Conservation (phyloP, 2,329 filamentous ascomycete species). For the Penicillium sp. region DNA sequence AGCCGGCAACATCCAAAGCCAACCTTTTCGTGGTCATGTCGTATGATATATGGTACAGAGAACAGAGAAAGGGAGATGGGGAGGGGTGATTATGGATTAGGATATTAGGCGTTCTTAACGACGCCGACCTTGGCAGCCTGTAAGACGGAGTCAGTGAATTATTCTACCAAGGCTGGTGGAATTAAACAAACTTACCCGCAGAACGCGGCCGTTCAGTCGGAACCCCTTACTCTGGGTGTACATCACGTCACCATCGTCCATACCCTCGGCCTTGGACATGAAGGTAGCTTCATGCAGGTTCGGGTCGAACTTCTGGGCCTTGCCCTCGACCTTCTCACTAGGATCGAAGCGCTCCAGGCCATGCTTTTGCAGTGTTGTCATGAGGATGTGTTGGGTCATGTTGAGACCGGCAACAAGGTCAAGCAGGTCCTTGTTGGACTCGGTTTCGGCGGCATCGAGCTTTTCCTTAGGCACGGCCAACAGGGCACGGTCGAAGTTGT, state of each 20-base stretch:
- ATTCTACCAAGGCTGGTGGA: background rate
- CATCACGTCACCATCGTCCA: conserved; percentile 87
- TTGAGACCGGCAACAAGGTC: conserved; percentile 83
- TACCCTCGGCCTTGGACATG: conserved; percentile 78
- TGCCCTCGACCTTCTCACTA: conserved; percentile 40
- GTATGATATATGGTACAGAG: conserved; percentile 36
- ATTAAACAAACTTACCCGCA: conserved; percentile 54
- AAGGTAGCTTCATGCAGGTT: conserved; percentile 96
- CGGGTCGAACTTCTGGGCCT: conserved; percentile 84
- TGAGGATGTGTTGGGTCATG: conserved; percentile 88
- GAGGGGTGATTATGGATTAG: conserved; percentile 6
- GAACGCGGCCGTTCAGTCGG: conserved; percentile 78
- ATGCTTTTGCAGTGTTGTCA: conserved; percentile 86
- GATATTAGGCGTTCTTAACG: conserved; percentile 65
- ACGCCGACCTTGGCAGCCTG: conserved; percentile 89
- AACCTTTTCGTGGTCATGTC: conserved; percentile 25
- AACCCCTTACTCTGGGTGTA: conserved; percentile 94
- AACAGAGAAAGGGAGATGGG: conserved; percentile 12
- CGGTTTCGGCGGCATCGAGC: conserved; percentile 52
- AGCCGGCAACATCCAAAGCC: conserved; percentile 20
- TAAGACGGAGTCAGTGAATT: conserved; percentile 6
- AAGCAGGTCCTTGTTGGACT: conserved; percentile 63
- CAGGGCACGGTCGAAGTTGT: conserved; percentile 94
- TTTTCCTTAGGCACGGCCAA: conserved; percentile 69
- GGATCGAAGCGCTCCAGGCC: conserved; percentile 87